These are phyloP conservation scores for Antitrichia curtipendula DNA, from an alignment of 225 moss, liverwort and hornwort species.

Conservation along the genomic window DNA sequence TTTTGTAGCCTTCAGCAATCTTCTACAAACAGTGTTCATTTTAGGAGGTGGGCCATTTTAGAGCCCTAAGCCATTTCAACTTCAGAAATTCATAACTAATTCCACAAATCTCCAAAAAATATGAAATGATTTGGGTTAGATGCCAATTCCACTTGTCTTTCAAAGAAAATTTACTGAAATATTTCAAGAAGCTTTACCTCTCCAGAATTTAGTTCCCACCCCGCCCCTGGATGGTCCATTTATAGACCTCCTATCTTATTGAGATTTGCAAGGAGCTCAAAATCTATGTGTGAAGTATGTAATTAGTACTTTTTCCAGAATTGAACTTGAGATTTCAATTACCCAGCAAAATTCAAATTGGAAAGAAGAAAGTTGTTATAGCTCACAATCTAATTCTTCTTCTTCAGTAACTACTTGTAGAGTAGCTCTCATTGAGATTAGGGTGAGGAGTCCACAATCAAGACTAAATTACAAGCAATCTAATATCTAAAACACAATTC, in stretches of 20 bases:
- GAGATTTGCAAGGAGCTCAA: background rate
- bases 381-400: background rate
- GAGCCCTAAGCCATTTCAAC: too few relatives aligned
- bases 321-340: background rate
- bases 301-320: background rate
- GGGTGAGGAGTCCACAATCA: background rate
- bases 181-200: too few relatives aligned
- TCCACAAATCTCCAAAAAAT: background rate
- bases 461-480: too few relatives aligned
- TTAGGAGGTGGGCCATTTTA: too few relatives aligned
- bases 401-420: background rate
- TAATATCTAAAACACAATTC: background rate
- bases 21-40: too few relatives aligned
- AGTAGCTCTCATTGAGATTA: background rate
- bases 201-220: too few relatives aligned
- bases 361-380: background rate
- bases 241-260: background rate
- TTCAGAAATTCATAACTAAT: background rate
- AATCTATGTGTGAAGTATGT: background rate
- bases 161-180: background rate
- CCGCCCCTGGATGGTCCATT: too few relatives aligned
- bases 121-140: background rate
- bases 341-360: too few relatives aligned
- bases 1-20: too few relatives aligned
- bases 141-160: background rate